Conservation (phyloP, 176 grass and related monocot genomes). For the Olyra latifolia region DNA sequence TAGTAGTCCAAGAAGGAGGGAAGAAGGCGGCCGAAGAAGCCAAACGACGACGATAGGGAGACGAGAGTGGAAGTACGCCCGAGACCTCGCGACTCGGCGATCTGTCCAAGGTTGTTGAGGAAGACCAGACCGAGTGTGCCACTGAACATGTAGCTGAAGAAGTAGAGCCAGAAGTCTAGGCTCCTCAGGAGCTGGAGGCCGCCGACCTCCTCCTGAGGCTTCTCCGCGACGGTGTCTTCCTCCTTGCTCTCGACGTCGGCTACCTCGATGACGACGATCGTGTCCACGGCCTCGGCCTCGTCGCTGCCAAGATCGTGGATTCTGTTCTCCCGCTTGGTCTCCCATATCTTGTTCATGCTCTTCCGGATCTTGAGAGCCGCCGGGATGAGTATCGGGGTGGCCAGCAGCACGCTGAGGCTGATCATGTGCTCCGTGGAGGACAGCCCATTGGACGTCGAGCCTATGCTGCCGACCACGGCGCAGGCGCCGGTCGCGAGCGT, state of each 20-base stretch:
- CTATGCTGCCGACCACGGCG: conserved; percentile 75
- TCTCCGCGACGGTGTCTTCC: neutral
- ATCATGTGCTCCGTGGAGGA: conserved; percentile 63
- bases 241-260: conserved; percentile 7
- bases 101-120: conserved; percentile 93
- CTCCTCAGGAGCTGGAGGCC: conserved; percentile 66
- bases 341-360: conserved; percentile 46
- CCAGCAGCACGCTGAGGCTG: conserved; percentile 66
- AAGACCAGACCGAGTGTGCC: conserved; percentile 90
- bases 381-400: conserved; percentile 64
- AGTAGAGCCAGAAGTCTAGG: conserved; percentile 93
- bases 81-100: conserved; percentile 79
- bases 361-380: conserved; percentile 58
- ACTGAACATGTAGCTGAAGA: conserved; percentile 98
- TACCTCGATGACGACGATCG: conserved; percentile 21
- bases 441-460: conserved; percentile 49
- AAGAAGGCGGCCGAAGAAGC: conserved; percentile 92
- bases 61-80: conserved; percentile 67
- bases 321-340: conserved; percentile 66
- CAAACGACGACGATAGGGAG: conserved; percentile 93
- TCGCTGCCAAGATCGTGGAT: conserved; percentile 62
- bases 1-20: conserved; percentile 93
- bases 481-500: conserved; percentile 80
- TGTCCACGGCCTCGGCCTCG: conserved; percentile 26
- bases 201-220: conserved; percentile 55